Conservation (phyloP, 2,329 filamentous ascomycete species). For the Domatiomyces globalis region DNA sequence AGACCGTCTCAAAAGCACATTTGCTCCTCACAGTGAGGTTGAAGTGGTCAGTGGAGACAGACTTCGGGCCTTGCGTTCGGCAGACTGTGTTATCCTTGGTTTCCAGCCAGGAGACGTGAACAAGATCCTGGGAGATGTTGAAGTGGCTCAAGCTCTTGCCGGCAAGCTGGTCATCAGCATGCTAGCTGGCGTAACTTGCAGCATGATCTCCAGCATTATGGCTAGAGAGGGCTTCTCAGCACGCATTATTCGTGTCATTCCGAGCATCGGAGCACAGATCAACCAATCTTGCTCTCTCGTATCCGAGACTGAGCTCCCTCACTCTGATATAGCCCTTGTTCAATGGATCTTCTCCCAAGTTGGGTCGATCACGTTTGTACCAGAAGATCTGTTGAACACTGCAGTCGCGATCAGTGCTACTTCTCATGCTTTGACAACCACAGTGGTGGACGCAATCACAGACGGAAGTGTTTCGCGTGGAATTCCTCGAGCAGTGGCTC, state of each 20-base stretch:
- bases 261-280: slow-evolving; percentile 34
- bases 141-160: slow-evolving; percentile 27
- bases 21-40: slow-evolving; percentile 23
- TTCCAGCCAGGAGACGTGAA: slow-evolving; percentile 35
- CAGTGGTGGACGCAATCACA: slow-evolving; percentile 37
- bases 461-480: slow-evolving; percentile 41
- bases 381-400: slow-evolving; percentile 41
- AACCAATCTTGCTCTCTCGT: slow-evolving; percentile 37
- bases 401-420: slow-evolving; percentile 39
- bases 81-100: slow-evolving; percentile 34
- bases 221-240: slow-evolving; percentile 8
- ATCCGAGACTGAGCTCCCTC: slow-evolving; percentile 30
- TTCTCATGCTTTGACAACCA: slow-evolving; percentile 6
- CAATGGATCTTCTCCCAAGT: slow-evolving; percentile 27
- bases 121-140: slow-evolving; percentile 25
- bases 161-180: slow-evolving; percentile 40
- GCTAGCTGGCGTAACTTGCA: slow-evolving; percentile 35
- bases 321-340: slow-evolving; percentile 27
- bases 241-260: slow-evolving; percentile 29
- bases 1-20: slow-evolving; percentile 22
- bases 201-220: background rate
- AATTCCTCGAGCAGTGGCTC: slow-evolving; percentile 35
- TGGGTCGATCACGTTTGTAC: slow-evolving; percentile 36
- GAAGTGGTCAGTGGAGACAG: slow-evolving; percentile 20
- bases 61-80: slow-evolving; percentile 4